phyloP scores from a whole-genome alignment of 352 stramenopile species.

The Globisporangium emineosum region DNA sequence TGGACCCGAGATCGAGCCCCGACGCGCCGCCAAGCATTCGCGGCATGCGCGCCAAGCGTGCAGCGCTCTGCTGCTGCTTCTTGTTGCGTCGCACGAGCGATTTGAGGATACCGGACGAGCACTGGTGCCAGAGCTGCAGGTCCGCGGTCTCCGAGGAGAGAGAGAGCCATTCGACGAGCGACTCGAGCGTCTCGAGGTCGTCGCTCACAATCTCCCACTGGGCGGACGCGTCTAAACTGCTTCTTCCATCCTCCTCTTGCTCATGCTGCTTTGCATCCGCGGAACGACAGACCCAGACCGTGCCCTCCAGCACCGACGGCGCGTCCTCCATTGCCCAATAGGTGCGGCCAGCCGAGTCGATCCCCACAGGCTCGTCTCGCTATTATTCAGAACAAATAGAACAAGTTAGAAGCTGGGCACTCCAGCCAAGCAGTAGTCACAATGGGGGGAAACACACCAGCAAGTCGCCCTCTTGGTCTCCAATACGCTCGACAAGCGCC shows the following conservation, averaged over 20 bases:
- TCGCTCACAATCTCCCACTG: slow-evolving; percentile 65
- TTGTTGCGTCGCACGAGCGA: slow-evolving; percentile 48
- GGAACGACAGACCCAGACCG: slow-evolving; percentile 61
- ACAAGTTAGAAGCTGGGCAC: neutral
- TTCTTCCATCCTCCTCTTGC: slow-evolving; percentile 21
- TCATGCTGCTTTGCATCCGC: slow-evolving; percentile 11
- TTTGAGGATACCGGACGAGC: slow-evolving; percentile 41
- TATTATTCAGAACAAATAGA: slow-evolving; percentile 15
- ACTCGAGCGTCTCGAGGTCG: slow-evolving; percentile 47
- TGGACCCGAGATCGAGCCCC: slow-evolving; percentile 26
- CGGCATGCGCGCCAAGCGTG: slow-evolving; percentile 40
- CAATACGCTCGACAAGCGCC: slow-evolving; percentile 49
- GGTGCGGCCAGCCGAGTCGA: slow-evolving; percentile 37
- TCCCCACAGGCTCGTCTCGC: slow-evolving; percentile 50
- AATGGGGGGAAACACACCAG: slow-evolving; percentile 27
- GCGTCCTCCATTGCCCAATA: slow-evolving; percentile 70
- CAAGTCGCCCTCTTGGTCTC: slow-evolving; percentile 43
- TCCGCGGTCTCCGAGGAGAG: slow-evolving; percentile 46
- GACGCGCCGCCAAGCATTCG: slow-evolving; percentile 30
- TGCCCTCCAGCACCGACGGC: slow-evolving; percentile 44
- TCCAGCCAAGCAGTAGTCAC: neutral
- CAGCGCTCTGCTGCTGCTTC: slow-evolving; percentile 36
- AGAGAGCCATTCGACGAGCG: slow-evolving; percentile 43
- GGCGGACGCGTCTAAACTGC: neutral
- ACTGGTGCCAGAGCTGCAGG: slow-evolving; percentile 50